Percentiles rank a stretch among this genome's conserved stretches.
Evolutionary conservation across 139 green algal species (phyloP).

Genomic region (Micromonas commoda): DNA sequence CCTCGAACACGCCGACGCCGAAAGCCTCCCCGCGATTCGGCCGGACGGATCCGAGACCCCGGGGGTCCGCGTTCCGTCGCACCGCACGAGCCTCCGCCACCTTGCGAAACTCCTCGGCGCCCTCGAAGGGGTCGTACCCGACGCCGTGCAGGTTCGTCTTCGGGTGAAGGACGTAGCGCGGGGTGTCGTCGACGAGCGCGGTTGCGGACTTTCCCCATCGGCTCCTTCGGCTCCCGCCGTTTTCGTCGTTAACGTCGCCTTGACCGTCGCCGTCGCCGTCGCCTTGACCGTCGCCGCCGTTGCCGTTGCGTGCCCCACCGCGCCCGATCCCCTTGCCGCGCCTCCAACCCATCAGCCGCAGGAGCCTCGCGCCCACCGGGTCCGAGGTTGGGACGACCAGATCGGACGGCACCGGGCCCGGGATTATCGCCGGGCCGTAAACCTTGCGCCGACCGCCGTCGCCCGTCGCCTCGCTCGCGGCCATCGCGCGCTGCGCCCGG

Average conservation of each 20-base stretch:
- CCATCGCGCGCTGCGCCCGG: neutral
- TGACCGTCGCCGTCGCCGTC: conserved; percentile 9
- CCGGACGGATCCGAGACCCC: conserved; percentile 9
- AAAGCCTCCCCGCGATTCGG: conserved; percentile 64
- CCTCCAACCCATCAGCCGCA: neutral
- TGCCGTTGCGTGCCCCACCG: neutral
- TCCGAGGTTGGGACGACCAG: neutral
- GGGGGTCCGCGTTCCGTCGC: neutral
- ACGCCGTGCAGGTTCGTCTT: conserved; percentile 80
- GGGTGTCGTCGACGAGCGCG: conserved; percentile 63
- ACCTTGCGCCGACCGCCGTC: neutral
- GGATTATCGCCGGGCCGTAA: conserved; percentile 11
- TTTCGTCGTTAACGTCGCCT: neutral
- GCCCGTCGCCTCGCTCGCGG: neutral
- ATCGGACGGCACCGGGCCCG: neutral
- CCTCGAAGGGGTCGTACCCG: conserved; percentile 85
- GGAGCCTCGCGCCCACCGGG: neutral
- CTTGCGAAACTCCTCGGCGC: conserved; percentile 73
- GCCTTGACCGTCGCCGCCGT: conserved; percentile 14
- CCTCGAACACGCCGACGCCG: conserved; percentile 70
- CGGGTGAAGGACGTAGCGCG: conserved; percentile 56
- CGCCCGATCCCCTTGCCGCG: neutral
- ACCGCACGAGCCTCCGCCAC: conserved; percentile 34
- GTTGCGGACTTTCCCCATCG: conserved; percentile 32
- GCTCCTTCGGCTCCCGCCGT: neutral